Percentiles rank a stretch among this genome's conserved stretches.
phyloP scores from a whole-genome alignment of 2,329 filamentous ascomycete species.

The Arthrobotrys megalospora region DNA sequence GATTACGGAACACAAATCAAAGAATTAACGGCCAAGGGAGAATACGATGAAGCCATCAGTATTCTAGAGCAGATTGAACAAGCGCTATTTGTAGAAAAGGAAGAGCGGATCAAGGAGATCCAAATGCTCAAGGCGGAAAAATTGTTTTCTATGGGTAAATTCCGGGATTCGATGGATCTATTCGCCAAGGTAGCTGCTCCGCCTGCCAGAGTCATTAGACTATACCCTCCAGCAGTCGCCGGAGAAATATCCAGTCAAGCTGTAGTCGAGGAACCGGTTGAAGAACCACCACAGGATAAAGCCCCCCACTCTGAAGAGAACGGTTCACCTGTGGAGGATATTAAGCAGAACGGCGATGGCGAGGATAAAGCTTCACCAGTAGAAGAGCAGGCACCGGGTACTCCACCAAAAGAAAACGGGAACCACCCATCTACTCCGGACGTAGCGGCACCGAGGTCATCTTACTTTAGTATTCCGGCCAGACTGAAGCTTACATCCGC shows the following conservation, averaged over 20 bases:
- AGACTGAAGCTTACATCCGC: slow-evolving; percentile 45
- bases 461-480: slow-evolving; percentile 50
- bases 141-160: slow-evolving; percentile 86
- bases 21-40: slow-evolving; percentile 80
- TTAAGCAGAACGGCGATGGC: slow-evolving; percentile 70
- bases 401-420: slow-evolving; percentile 54
- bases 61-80: slow-evolving; percentile 91
- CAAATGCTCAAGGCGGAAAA: slow-evolving; percentile 92
- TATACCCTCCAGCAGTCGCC: slow-evolving; percentile 87
- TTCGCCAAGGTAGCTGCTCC: slow-evolving; percentile 92
- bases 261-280: slow-evolving; percentile 72
- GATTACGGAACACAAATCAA: slow-evolving; percentile 92
- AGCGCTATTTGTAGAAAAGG: slow-evolving; percentile 83
- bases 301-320: slow-evolving; percentile 67
- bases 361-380: slow-evolving; percentile 69
- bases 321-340: slow-evolving; percentile 60
- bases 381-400: slow-evolving; percentile 70
- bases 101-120: slow-evolving; percentile 82
- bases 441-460: slow-evolving; percentile 24
- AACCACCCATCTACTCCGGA: slow-evolving; percentile 45
- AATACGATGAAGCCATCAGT: slow-evolving; percentile 92
- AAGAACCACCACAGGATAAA: slow-evolving; percentile 56
- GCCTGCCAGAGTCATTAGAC: slow-evolving; percentile 85
- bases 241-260: slow-evolving; percentile 77
- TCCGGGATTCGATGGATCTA: slow-evolving; percentile 86